A percentile compares a stretch with the other conserved stretches of the same genome.
phyloP scores from a whole-genome alignment of 1,284 basidiomycete genomes.

The Marasmius oreades region DNA sequence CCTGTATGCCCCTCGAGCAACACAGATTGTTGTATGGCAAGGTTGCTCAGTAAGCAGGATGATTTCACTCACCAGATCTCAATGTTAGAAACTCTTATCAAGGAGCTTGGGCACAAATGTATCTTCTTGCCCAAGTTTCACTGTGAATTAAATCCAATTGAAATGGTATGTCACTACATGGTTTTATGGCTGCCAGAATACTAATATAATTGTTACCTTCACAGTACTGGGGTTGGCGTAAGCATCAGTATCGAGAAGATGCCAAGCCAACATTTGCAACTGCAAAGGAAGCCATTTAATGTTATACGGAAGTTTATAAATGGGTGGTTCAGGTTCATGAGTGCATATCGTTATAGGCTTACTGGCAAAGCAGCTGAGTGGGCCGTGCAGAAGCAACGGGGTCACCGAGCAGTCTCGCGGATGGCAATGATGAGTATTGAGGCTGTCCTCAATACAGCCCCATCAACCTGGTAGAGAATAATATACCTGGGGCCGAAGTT shows the following conservation, averaged over 20 bases:
- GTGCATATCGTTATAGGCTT: neutral
- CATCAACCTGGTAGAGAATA: no score
- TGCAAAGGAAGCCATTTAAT: slow-evolving; percentile 23
- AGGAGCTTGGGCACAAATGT: slow-evolving; percentile 16
- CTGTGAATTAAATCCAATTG: slow-evolving; percentile 29
- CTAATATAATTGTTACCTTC: neutral
- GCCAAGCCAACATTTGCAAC: slow-evolving; percentile 24
- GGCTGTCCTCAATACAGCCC: no score
- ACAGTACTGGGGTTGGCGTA: slow-evolving; percentile 30
- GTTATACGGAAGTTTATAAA: neutral
- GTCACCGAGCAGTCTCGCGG: no score
- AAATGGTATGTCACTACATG: slow-evolving; percentile 24
- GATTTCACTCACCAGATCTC: slow-evolving; percentile 33
- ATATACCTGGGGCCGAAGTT: no score
- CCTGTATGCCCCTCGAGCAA: slow-evolving; percentile 26
- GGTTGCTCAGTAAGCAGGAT: slow-evolving; percentile 27
- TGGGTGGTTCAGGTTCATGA: neutral
- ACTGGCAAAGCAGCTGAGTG: neutral
- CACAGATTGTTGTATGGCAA: slow-evolving; percentile 29
- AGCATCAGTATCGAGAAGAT: slow-evolving; percentile 24
- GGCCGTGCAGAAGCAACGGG: no score
- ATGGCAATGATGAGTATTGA: no score
- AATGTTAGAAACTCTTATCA: slow-evolving; percentile 19
- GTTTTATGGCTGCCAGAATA: slow-evolving; percentile 10
- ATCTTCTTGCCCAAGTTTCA: slow-evolving; percentile 28